phyloP scores from a whole-genome alignment of 1,284 basidiomycete species.

The Trametes polyzona region DNA sequence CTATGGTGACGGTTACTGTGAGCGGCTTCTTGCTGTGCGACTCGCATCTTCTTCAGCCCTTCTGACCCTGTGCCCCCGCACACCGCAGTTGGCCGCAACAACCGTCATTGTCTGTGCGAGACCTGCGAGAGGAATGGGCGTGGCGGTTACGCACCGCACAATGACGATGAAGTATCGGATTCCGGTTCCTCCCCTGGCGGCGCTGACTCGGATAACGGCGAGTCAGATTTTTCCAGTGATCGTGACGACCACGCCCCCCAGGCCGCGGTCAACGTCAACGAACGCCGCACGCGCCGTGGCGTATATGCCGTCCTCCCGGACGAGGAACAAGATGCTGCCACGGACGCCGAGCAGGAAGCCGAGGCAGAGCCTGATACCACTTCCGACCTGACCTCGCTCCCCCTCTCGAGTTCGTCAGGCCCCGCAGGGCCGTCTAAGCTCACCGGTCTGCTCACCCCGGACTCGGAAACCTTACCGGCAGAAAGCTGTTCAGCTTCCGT shows the following conservation, averaged over 20 bases:
- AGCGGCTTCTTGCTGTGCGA: conserved; percentile 37
- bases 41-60: background rate
- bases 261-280: conserved; percentile 56
- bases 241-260: conserved; percentile 34
- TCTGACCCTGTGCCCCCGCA: conserved; percentile 1
- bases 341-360: conserved; percentile 47
- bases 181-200: conserved; percentile 31
- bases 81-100: conserved; percentile 78
- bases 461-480: conserved; percentile 34
- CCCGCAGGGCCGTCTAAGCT: conserved; percentile 27
- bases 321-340: conserved; percentile 48
- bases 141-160: conserved; percentile 75
- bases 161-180: conserved; percentile 51
- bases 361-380: conserved; percentile 48
- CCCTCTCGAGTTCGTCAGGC: conserved; percentile 32
- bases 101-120: conserved; percentile 87
- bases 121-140: conserved; percentile 81
- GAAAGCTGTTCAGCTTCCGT: conserved; percentile 18
- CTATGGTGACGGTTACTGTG: conserved; percentile 85
- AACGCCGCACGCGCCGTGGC: conserved; percentile 74
- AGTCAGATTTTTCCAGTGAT: conserved; percentile 41
- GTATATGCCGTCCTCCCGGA: conserved; percentile 72
- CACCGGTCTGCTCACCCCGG: conserved; percentile 39
- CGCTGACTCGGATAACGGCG: conserved; percentile 29
- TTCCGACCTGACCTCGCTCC: conserved; percentile 52